Evolutionary conservation across 177 flowering plant species (phyloP).

Genomic region (Vitis hybrid): DNA sequence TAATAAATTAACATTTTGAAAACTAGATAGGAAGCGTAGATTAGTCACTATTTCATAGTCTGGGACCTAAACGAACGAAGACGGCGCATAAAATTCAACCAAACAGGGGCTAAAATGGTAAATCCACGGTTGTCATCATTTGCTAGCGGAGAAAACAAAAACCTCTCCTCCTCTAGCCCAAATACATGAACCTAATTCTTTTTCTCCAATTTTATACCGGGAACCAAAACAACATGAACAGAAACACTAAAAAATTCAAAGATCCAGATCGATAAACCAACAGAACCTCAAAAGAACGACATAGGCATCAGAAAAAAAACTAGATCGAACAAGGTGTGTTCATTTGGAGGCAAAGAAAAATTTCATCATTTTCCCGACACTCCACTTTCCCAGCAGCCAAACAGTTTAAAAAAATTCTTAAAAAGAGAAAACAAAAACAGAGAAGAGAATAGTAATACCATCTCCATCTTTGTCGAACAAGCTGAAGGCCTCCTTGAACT

Average conservation of each 20-base stretch:
- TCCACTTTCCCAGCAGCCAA: background rate
- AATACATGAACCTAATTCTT: too few relatives aligned
- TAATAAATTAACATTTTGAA: too few relatives aligned
- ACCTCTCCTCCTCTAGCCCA: too few relatives aligned
- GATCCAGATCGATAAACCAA: background rate
- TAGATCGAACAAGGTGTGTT: background rate
- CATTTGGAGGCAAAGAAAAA: background rate
- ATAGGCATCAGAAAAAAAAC: background rate
- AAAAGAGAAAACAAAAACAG: background rate
- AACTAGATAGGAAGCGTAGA: too few relatives aligned
- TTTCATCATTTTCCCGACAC: background rate
- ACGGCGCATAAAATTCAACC: too few relatives aligned
- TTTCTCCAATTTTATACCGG: too few relatives aligned
- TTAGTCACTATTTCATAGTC: too few relatives aligned
- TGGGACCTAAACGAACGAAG: too few relatives aligned
- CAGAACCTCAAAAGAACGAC: background rate
- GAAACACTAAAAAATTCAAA: background rate
- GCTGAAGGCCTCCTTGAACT: conserved; percentile 48
- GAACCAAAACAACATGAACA: background rate
- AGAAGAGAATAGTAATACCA: conserved; percentile 13
- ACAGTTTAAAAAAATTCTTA: background rate
- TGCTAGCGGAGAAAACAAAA: too few relatives aligned
- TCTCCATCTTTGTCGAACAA: conserved; percentile 47
- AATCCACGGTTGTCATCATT: too few relatives aligned
- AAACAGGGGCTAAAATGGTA: too few relatives aligned